A percentile compares a stretch with the other conserved stretches of the same genome.
Evolutionary conservation across 805 yeast genomes (phyloP).

Genomic region (Dipodascopsis tothii): DNA sequence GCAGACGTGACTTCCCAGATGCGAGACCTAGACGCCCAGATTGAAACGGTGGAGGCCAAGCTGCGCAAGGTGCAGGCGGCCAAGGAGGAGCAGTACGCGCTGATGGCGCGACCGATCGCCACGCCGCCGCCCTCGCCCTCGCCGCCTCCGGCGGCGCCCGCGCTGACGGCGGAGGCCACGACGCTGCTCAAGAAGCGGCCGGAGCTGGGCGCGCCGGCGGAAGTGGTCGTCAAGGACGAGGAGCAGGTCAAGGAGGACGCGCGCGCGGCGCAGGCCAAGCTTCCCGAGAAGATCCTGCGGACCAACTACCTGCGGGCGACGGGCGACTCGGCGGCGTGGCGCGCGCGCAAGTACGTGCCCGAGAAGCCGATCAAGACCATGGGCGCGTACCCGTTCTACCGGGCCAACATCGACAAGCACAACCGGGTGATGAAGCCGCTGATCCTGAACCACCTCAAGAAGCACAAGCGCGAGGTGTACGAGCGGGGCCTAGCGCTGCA

Average conservation of each 20-base stretch:
- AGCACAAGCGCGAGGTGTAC: constrained; percentile 1
- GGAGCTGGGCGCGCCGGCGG: neutral
- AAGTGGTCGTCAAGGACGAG: neutral
- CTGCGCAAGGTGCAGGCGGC: constrained; percentile 2
- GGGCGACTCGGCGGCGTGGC: neutral
- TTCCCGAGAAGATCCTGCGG: constrained; percentile 3
- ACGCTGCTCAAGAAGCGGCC: neutral
- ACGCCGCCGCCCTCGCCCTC: constrained; percentile 8
- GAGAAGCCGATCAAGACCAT: constrained; percentile 7
- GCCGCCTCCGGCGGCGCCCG: neutral
- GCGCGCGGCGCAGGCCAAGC: neutral
- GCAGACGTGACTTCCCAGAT: constrained; percentile 16
- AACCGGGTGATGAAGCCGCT: constrained; percentile 1
- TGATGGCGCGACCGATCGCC: neutral
- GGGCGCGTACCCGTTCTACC: constrained; percentile 9
- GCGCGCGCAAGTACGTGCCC: constrained; percentile 3
- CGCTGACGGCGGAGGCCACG: neutral
- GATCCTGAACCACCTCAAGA: constrained; percentile 3
- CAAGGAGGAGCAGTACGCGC: constrained; percentile 5
- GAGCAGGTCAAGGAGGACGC: neutral
- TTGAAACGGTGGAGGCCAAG: constrained; percentile 5
- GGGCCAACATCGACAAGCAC: constrained; percentile 1
- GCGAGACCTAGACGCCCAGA: constrained; percentile 7
- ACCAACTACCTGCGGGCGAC: neutral
- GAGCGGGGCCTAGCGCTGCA: constrained; percentile 11